Evolutionary conservation across 345 rosid genomes (phyloP), one percentile per base, ranked within the genome.

Genomic region (Brassica cretica): DNA sequence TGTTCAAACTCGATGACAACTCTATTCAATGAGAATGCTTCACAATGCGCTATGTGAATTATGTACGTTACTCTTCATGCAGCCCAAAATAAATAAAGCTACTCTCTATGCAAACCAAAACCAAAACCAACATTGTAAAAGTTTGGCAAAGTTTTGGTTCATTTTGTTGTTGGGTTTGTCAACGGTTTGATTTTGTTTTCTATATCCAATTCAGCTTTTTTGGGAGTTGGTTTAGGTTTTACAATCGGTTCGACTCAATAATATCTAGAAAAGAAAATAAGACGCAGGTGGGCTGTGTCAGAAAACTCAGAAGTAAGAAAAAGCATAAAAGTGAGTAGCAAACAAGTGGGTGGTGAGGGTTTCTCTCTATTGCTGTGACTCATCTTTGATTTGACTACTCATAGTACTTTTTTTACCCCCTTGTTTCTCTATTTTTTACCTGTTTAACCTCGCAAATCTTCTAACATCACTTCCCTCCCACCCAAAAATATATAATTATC

Each of bases 221-320:
- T n/a, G 56, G 56, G 56, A 18, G 56, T 51, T 51, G 18, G 18
- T n/a, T 51, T 51, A 51, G 56, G 56, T 51, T 51, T 39, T 25
- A 27, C 10, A 58, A 14, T 44, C 16, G 66, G 71, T 64, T 77
- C 12, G 62, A 30, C 6, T 18, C 44, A 3, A 10, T 69, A 72
- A 78, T 78, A 72, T 72, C 60, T 68, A 65, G 74, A 37, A 49
- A 74, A 69, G 78, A 19, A 21, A 53, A 53, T 71, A 51, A n/a
- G 19, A 53, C 39, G 82, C 75, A 79, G 70, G 78, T 79, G 82
- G 82, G 69, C 56, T 66, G 82, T 74, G 82, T 79, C 82, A 79
- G 75, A 63, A 51, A 65, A 29, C 25, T 41, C 14, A 65, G 60
- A 72, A 70, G 80, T 63, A 3, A 70, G 56, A 72, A 70, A 46